These are phyloP conservation scores for Spiraea crenata DNA, from an alignment of 331 rosid genomes.

Conservation along the genomic window DNA sequence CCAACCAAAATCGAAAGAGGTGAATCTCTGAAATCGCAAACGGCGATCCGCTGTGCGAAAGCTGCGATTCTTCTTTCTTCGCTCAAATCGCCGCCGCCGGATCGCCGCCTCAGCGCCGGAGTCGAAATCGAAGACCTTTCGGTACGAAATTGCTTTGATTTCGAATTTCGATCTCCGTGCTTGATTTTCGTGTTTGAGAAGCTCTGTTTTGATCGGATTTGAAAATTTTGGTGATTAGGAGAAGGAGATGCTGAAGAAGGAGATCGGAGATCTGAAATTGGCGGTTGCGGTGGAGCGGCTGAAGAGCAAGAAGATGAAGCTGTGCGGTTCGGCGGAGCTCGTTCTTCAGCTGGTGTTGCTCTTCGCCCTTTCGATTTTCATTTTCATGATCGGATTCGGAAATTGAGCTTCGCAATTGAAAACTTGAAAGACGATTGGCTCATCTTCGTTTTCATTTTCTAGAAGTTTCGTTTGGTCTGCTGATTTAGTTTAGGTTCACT, in stretches of 20 bases:
- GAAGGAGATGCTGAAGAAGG: constrained; percentile 34
- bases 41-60: constrained; percentile 48
- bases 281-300: constrained; percentile 50
- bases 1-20: constrained; percentile 29
- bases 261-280: constrained; percentile 44
- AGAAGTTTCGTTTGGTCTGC: too few relatives aligned
- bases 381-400: constrained; percentile 24
- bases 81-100: constrained; percentile 39
- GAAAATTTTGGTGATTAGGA: constrained; percentile 20
- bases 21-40: constrained; percentile 31
- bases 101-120: constrained; percentile 17
- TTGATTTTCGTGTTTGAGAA: not conserved
- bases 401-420: not conserved
- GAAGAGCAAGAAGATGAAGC: constrained; percentile 50
- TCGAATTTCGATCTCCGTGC: not conserved
- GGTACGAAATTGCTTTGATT: not conserved
- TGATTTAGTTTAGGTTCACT: not conserved
- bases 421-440: too few relatives aligned
- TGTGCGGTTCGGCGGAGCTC: constrained; percentile 41
- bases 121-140: constrained; percentile 1
- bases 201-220: not conserved
- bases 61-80: constrained; percentile 51
- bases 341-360: constrained; percentile 39
- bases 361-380: constrained; percentile 37
- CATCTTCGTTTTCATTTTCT: not conserved